Evolutionary conservation across 495 filamentous ascomycete species (phyloP).

Genomic region (Trichocladium uniseriatum): DNA sequence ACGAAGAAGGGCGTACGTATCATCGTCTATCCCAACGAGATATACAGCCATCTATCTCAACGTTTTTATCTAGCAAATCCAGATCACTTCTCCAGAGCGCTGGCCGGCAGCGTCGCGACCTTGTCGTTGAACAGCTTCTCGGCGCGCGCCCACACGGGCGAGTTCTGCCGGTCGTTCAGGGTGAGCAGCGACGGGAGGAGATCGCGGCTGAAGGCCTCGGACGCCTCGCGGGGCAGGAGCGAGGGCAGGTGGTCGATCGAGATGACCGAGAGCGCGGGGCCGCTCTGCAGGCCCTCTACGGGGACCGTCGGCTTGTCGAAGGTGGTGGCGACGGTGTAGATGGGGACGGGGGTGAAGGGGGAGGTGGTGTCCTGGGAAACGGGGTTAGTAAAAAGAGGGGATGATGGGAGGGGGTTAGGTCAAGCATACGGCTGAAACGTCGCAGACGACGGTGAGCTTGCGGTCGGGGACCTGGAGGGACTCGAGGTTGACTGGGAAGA

Average conservation of each 20-base stretch:
- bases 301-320: conserved; percentile 78
- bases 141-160: conserved; percentile 73
- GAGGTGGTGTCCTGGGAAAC: conserved; percentile 51
- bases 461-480: conserved; percentile 59
- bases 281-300: conserved; percentile 46
- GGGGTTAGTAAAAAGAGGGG: conserved; percentile 24
- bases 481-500: conserved; percentile 47
- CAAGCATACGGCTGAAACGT: conserved; percentile 71
- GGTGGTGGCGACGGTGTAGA: conserved; percentile 73
- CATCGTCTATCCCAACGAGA: not conserved
- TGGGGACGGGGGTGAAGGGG: conserved; percentile 54
- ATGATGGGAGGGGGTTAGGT: conserved; percentile 62
- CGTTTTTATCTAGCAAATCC: not conserved
- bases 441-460: conserved; percentile 76
- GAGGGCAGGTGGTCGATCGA: conserved; percentile 87
- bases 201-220: conserved; percentile 70
- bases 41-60: not conserved
- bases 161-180: conserved; percentile 61
- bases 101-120: conserved; percentile 61
- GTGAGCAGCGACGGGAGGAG: conserved; percentile 71
- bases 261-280: conserved; percentile 63
- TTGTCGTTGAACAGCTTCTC: conserved; percentile 80
- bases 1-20: not conserved
- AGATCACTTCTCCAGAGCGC: conserved; percentile 30
- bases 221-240: conserved; percentile 76